phyloP scores from a whole-genome alignment of 2,329 filamentous ascomycete species.

The Colletotrichum kahawae region DNA sequence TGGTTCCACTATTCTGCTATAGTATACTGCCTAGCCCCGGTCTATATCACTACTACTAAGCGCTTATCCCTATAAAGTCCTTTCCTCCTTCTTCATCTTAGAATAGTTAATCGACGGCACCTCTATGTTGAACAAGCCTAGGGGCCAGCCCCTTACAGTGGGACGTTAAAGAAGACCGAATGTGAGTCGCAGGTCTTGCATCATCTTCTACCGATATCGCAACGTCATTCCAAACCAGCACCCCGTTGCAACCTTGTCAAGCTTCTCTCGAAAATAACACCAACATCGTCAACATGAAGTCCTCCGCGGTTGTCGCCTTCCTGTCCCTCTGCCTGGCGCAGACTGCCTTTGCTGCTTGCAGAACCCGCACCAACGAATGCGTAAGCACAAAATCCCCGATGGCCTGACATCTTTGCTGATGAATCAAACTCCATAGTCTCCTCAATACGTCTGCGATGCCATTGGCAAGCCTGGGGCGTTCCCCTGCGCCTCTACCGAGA shows the following conservation, averaged over 20 bases:
- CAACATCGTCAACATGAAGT: neutral
- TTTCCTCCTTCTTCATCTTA: no score
- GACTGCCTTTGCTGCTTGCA: neutral
- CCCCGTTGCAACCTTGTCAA: neutral
- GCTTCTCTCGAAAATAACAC: fast-evolving
- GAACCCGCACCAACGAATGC: neutral
- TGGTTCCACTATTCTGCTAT: no score
- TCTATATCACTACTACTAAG: no score
- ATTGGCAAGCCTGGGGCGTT: conserved; percentile 3
- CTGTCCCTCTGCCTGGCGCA: neutral
- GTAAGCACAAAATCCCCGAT: neutral
- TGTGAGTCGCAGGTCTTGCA: neutral
- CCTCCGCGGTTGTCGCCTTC: neutral
- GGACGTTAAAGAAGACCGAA: neutral
- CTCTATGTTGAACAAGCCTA: no score
- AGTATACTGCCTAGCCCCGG: no score
- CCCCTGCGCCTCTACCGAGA: neutral
- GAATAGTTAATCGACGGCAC: no score
- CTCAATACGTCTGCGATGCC: neutral
- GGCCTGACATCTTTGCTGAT: neutral
- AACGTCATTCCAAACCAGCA: neutral
- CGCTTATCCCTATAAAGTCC: no score
- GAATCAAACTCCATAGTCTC: neutral
- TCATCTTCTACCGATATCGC: neutral
- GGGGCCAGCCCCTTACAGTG: no score